Evolutionary conservation across 169 alveolate species (phyloP), one percentile per base, ranked within the genome.

Genomic region (Cryptosporidium bovis): DNA sequence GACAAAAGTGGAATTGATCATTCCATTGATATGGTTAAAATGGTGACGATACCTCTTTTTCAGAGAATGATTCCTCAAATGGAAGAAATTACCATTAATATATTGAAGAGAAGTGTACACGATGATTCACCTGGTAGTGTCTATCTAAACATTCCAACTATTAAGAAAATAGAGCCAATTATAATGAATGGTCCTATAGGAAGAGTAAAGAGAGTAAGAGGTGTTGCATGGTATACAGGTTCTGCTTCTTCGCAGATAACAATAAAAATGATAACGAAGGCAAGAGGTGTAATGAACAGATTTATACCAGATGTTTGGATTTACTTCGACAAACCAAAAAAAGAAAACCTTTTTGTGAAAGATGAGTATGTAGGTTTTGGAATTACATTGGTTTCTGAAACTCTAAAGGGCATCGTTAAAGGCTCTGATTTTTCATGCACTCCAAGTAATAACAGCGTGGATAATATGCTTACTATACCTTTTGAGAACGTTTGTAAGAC

Each of bases 301-400:
- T 94, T 95, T 77, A 90, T 95, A 55, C 97, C 97, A 4, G 98
- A 96, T 82, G 97, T 96, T 3, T 95, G 97, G 97, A 92, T 96
- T 33, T 91, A 94, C 62, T 84, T 93, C 16, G 97, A 94, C 55
- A 91, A 90, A 58, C 89, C 82, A 36, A 93, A 91, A 71, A 82
- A 83, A 50, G 94, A 82, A 48, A 58, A 84, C 56, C 44, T 40
- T 55, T 62, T 69, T 83, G 33, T 6, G 16, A 13, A 58, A 65
- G 93, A 92, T 40, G 90, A 93, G 40, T 65, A 67, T 31, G 90
- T 95, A 36, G 96, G 97, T 1, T 92, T 93, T 67, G 97, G 97
- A 6, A 66, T 96, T 51, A 87, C 96, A n/a, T 90, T 96, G n/a
- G 93, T 94, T 4, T 97, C 98, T 0, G 98, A 96, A 83, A 94